Conservation (phyloP, 306 rosid genomes). For the Spatholobus suberectus region DNA sequence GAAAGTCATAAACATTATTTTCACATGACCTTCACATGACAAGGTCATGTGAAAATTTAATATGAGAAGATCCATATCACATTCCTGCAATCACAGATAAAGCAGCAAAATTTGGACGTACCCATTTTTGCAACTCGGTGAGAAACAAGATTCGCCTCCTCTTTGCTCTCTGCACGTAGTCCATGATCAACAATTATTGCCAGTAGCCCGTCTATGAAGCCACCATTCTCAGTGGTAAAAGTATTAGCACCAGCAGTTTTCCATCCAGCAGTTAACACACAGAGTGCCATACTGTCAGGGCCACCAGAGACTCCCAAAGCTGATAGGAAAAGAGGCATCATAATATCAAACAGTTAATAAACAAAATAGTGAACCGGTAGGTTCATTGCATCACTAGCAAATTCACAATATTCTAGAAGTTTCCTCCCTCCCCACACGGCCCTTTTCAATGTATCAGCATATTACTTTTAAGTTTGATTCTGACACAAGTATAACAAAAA, state of each 20-base stretch:
- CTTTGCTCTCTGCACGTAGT: slow-evolving; percentile 90
- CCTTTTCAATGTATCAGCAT: not conserved
- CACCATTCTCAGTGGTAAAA: slow-evolving; percentile 47
- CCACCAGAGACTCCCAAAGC: slow-evolving; percentile 99
- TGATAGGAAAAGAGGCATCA: slow-evolving; percentile 40
- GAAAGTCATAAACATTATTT: not conserved
- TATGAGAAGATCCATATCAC: not conserved
- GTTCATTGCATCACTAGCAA: not conserved
- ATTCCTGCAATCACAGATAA: slow-evolving; percentile 29
- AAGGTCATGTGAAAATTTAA: not conserved
- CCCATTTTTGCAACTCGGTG: slow-evolving; percentile 76
- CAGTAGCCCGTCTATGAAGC: slow-evolving; percentile 72
- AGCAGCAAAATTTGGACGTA: slow-evolving; percentile 28
- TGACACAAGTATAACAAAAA: slow-evolving; percentile 13
- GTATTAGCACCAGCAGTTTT: slow-evolving; percentile 60
- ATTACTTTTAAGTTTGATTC: slow-evolving; percentile 9
- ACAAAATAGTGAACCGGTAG: not conserved
- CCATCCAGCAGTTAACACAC: slow-evolving; percentile 83
- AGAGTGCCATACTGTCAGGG: slow-evolving; percentile 88
- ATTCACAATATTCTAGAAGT: not conserved
- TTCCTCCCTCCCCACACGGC: not conserved
- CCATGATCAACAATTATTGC: slow-evolving; percentile 88
- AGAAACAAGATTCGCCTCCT: slow-evolving; percentile 72
- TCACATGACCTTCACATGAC: not conserved
- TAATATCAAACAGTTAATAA: slow-evolving; percentile 23